Evolutionary conservation across 257 asterid species (phyloP).

Genomic region (Thymus mandschuricus): DNA sequence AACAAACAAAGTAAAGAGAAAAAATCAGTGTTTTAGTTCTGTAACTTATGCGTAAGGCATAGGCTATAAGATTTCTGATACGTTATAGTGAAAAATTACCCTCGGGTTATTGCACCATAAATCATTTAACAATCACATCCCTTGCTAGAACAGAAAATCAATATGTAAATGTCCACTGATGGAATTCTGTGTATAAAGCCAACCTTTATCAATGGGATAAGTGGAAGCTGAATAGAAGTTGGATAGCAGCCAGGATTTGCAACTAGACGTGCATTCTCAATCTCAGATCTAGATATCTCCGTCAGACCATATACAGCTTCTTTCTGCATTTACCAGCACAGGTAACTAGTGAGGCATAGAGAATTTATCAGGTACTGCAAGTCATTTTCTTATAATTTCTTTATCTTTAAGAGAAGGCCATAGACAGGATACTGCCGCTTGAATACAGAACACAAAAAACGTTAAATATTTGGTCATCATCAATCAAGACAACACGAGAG

Average conservation of each 20-base stretch:
- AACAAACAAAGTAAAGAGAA: conserved; percentile 22
- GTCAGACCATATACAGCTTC: conserved; percentile 94
- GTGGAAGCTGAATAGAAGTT: conserved; percentile 90
- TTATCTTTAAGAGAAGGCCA: neutral
- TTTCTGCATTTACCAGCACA: conserved; percentile 56
- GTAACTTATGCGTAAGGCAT: neutral
- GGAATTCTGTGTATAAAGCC: conserved; percentile 9
- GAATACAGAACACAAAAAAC: neutral
- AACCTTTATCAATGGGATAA: conserved; percentile 86
- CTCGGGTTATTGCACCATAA: too few relatives aligned
- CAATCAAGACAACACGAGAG: conserved; percentile 12
- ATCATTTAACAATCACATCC: neutral
- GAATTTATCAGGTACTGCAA: neutral
- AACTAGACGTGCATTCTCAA: conserved; percentile 74
- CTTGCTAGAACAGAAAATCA: neutral
- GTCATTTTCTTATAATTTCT: neutral
- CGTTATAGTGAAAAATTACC: too few relatives aligned
- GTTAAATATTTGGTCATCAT: conserved; percentile 5
- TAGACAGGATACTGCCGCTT: neutral
- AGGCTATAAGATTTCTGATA: too few relatives aligned
- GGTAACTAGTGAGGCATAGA: neutral
- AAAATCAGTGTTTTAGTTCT: neutral
- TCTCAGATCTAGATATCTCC: conserved; percentile 69
- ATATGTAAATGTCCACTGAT: neutral
- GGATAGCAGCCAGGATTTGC: conserved; percentile 99